Evolutionary conservation across 2,329 filamentous ascomycete genomes (phyloP).

Genomic region (Dothideomycetes sp.): DNA sequence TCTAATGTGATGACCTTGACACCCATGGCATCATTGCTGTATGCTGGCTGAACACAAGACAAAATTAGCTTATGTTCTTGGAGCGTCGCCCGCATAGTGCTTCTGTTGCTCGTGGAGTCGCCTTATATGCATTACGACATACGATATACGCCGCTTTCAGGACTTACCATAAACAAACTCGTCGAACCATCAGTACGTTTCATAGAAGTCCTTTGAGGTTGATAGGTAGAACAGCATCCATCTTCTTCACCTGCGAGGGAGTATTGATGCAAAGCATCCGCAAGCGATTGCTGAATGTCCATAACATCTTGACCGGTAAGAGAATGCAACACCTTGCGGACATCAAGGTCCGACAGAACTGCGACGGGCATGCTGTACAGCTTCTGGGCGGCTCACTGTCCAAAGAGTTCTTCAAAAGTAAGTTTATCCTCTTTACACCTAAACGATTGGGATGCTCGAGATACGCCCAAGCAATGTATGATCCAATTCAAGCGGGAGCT

Average conservation of each 20-base stretch:
- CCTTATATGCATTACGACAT: too few relatives aligned
- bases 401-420: too few relatives aligned
- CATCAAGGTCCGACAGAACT: slow-evolving; percentile 48
- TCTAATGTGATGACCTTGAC: slow-evolving; percentile 56
- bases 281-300: slow-evolving; percentile 48
- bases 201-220: slow-evolving; percentile 53
- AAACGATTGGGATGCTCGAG: too few relatives aligned
- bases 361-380: slow-evolving; percentile 47
- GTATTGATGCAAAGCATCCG: slow-evolving; percentile 55
- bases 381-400: too few relatives aligned
- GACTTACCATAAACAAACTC: slow-evolving; percentile 60
- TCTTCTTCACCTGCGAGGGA: slow-evolving; percentile 51
- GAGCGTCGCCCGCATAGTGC: too few relatives aligned
- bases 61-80: too few relatives aligned
- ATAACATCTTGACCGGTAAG: slow-evolving; percentile 49
- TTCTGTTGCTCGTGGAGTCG: too few relatives aligned
- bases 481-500: too few relatives aligned
- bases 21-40: slow-evolving; percentile 49
- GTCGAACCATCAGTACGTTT: slow-evolving; percentile 52
- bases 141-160: too few relatives aligned
- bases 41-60: too few relatives aligned
- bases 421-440: too few relatives aligned
- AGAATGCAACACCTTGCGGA: slow-evolving; percentile 46
- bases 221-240: slow-evolving; percentile 50
- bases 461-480: too few relatives aligned